phyloP scores from a whole-genome alignment of 352 stramenopile genomes.

The Phytophthora uliginosa region DNA sequence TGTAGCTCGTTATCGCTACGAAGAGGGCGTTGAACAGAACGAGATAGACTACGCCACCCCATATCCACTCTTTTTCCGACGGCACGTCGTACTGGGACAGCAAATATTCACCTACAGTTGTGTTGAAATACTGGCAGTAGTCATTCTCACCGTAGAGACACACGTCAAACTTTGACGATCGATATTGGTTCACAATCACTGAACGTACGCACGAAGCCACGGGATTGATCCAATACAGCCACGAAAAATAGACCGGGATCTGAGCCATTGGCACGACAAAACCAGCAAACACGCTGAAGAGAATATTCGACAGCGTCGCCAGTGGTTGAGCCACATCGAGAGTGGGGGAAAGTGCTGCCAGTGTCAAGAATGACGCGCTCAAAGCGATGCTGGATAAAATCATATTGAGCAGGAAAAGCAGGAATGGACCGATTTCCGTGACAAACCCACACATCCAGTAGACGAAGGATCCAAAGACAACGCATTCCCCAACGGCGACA shows the following conservation, averaged over 20 bases:
- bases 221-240: not conserved
- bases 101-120: not conserved
- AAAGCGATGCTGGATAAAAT: not conserved
- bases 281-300: not conserved
- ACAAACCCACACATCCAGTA: not conserved
- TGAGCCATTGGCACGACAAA: not conserved
- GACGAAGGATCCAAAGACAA: not conserved
- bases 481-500: not conserved
- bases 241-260: not conserved
- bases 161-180: not conserved
- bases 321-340: not conserved
- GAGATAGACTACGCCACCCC: not conserved
- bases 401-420: not conserved
- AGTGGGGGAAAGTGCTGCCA: not conserved
- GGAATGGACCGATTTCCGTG: not conserved
- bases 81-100: not conserved
- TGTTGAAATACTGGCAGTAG: not conserved
- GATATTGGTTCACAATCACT: slow-evolving; percentile 1
- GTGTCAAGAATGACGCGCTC: not conserved
- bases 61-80: not conserved
- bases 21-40: not conserved
- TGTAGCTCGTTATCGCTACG: not conserved
- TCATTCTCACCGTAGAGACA: not conserved
- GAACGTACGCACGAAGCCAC: not conserved
- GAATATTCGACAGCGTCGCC: not conserved